Base-by-base conservation (phyloP, 75 land plant species). In the Sequoiadendron giganteum region DNA sequence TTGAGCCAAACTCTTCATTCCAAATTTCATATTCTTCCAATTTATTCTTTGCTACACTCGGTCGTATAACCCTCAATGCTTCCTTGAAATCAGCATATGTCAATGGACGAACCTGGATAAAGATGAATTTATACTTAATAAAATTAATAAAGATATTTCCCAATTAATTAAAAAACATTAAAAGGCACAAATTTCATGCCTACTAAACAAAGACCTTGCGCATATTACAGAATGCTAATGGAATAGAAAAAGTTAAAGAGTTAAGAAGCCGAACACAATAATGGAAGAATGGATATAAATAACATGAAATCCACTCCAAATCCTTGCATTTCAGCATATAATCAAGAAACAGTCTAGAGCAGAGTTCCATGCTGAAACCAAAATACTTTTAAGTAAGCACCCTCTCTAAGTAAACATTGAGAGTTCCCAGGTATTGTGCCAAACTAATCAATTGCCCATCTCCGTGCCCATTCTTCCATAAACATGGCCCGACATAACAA, bases 31-130 rank as follows among this genome's bases (percentile, higher is more conserved):
- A 94, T n/a, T 97, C 92, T 85, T 90, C 91, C 92, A 96, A 95
- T 84, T 92, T 96, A 88, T 94, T 92, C 87, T 92, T 95, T 83
- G 94, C 91, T 72, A 97, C 90, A 77, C 99, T 97, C 13, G 99
- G 99, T 88, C 99, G 93, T 43, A 98, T 95, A 10, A 91, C 95
- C 32, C 89, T 88, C 99, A 98, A 92, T 86, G 99, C 99, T 88
- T 91, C 87, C 89, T 91, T 86, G 86, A 98, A 95, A 88, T 98
- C 99, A 39, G 52, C 86, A 80, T 93, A 95, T 87, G 79, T 91
- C 58, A 97, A 88, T 34, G 94, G 91, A 38, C 99, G 92, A 30
- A 97, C 93, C 99, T 97, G 97, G 28, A 54, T 58, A 84, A 89
- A 30, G 43, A 40, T 88, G 34, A 48, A 85, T 36, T 87, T 19